Evolutionary conservation across 306 rosid species (phyloP).

Genomic region (Casuarina cunninghamiana): DNA sequence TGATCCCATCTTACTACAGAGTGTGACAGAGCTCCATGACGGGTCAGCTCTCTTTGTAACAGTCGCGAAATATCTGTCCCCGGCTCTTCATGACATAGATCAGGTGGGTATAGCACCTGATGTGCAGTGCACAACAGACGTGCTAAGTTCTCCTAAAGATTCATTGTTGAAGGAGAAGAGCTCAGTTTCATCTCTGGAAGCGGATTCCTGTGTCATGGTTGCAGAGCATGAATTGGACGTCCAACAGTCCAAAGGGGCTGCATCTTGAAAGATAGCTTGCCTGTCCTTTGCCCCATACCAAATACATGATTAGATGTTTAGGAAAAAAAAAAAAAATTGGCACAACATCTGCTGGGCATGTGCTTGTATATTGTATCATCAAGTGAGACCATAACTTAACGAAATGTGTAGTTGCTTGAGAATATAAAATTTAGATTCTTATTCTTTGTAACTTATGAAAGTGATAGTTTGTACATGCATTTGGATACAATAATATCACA

Average conservation of each 20-base stretch:
- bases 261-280: constrained; percentile 54
- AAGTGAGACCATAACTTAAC: too few relatives aligned
- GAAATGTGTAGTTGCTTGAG: too few relatives aligned
- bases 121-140: constrained; percentile 88
- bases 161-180: constrained; percentile 42
- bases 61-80: constrained; percentile 89
- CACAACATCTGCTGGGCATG: neutral
- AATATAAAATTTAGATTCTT: too few relatives aligned
- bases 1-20: constrained; percentile 44
- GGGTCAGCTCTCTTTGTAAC: constrained; percentile 95
- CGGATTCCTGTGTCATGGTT: constrained; percentile 90
- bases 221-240: constrained; percentile 86
- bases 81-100: constrained; percentile 91
- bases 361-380: neutral
- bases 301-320: constrained; percentile 32
- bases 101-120: constrained; percentile 90
- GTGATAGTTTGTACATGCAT: too few relatives aligned
- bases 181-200: constrained; percentile 64
- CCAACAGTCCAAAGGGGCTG: constrained; percentile 77
- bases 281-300: constrained; percentile 6
- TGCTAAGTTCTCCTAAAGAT: constrained; percentile 57
- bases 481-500: too few relatives aligned
- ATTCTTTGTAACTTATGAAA: too few relatives aligned
- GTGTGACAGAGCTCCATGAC: constrained; percentile 89
- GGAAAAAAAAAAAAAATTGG: neutral